Percentiles rank a stretch among this genome's conserved stretches.
phyloP scores from a whole-genome alignment of 179 eudicot genomes.

The Silene coronaria region DNA sequence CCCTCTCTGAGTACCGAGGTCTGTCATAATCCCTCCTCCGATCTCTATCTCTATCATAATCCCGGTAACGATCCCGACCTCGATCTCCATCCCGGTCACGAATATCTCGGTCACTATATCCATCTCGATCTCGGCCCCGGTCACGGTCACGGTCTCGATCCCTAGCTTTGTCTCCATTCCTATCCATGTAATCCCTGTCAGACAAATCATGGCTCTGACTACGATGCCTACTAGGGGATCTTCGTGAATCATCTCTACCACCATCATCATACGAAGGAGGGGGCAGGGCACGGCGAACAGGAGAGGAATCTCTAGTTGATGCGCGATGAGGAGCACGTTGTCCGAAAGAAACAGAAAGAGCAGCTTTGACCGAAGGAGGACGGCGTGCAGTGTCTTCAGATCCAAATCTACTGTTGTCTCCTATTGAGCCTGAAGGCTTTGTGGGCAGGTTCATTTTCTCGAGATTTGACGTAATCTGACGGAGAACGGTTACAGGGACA shows the following conservation, averaged over 20 bases:
- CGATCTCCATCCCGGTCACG: slow-evolving; percentile 38
- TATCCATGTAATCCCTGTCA: slow-evolving; percentile 49
- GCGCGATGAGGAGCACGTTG: slow-evolving; percentile 99
- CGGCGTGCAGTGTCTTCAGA: slow-evolving; percentile 95
- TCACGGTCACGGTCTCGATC: slow-evolving; percentile 21
- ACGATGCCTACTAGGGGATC: slow-evolving; percentile 60
- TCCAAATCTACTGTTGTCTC: slow-evolving; percentile 72
- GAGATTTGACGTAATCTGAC: slow-evolving; percentile 60
- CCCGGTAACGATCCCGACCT: slow-evolving; percentile 35
- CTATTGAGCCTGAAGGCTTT: slow-evolving; percentile 75
- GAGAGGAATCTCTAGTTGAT: slow-evolving; percentile 91
- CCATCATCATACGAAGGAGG: slow-evolving; percentile 53
- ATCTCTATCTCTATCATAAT: slow-evolving; percentile 49
- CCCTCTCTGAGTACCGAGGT: slow-evolving; percentile 38
- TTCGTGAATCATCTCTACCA: slow-evolving; percentile 43
- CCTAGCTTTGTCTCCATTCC: slow-evolving; percentile 30
- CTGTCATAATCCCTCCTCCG: slow-evolving; percentile 64
- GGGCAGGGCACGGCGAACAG: slow-evolving; percentile 69
- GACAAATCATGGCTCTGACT: slow-evolving; percentile 77
- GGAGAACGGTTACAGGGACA: slow-evolving; percentile 74
- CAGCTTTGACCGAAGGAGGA: slow-evolving; percentile 99
- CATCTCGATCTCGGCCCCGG: slow-evolving; percentile 27
- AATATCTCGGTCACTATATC: slow-evolving; percentile 41
- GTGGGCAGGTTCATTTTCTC: slow-evolving; percentile 79
- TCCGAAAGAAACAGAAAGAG: slow-evolving; percentile 95